Evolutionary conservation across 352 stramenopile genomes (phyloP), one percentile per base, ranked within the genome.

Genomic region (Pythium apleroticum): DNA sequence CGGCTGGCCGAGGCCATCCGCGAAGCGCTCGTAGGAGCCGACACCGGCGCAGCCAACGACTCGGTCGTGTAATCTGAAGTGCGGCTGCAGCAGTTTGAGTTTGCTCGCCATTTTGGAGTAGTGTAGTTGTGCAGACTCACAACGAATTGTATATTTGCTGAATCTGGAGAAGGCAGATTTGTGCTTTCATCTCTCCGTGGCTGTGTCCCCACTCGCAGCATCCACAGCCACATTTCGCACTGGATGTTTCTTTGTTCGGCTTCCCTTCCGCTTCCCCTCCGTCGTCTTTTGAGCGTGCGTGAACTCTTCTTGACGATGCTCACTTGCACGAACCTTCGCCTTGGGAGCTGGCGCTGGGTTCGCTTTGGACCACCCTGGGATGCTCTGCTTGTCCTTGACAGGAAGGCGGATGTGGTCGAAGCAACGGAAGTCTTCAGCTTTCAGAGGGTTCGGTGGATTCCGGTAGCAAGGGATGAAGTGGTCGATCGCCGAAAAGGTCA

Each of bases 401-500:
- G 84, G 83, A 59, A 95, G 66, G 1, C 78, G 80, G 55, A 93
- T 63, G 61, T 78, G 46, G 54, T 87, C 72, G 57, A 90, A 95
- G 57, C 86, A 95, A 30, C 65, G 53, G 37, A 78, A 93, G 17
- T 93, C 80, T 65, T 88, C 80, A 3, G 74, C 76, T 43, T 91
- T 91, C 1, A 93, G 68, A 27, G 81, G 78, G 50, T 93, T 91
- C 14, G 84, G 84, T 10, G 86, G 83, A 35, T 88, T 78, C 52
- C 81, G 84, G 61, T 95, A 95, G 68, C 86, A 95, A n/a, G 86
- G 86, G 27, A 95, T 92, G 57, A 86, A 95, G 60, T 90, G 86
- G 52, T 95, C 86, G 12, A 91, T 72, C 4, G 83, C 63, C 19
- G 68, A 78, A 57, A 95, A 93, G 30, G 83, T 91, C 19, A 89